Evolutionary conservation across 768 basidiomycete species (phyloP).

Genomic region (Mycena filopes): DNA sequence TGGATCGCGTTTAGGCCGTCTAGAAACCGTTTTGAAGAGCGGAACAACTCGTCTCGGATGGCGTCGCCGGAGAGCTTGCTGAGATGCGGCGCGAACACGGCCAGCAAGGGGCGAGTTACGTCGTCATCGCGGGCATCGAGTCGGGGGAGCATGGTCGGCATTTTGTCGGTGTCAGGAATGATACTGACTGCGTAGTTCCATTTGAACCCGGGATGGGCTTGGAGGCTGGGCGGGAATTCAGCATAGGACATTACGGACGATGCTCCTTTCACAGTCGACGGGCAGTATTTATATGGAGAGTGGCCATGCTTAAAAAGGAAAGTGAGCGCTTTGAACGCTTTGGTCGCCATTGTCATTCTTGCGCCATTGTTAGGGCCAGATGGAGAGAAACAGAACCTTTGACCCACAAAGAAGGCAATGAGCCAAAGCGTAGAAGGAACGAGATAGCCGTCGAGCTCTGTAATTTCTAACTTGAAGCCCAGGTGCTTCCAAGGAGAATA

Average conservation of each 20-base stretch:
- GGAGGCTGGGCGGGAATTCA: background rate
- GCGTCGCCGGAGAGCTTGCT: conserved; percentile 53
- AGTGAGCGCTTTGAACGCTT: conserved; percentile 7
- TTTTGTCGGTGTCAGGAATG: background rate
- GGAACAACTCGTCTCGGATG: conserved; percentile 44
- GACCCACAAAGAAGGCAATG: background rate
- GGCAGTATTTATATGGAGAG: background rate
- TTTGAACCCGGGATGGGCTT: background rate
- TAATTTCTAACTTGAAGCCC: no score
- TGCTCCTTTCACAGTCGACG: background rate
- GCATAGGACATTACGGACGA: background rate
- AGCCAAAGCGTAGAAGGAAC: background rate
- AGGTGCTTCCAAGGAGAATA: no score
- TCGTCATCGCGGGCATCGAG: conserved; percentile 37
- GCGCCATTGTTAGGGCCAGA: background rate
- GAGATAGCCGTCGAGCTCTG: no score
- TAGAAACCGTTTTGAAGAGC: background rate
- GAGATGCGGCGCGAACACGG: conserved; percentile 54
- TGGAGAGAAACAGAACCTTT: background rate
- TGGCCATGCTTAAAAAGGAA: background rate
- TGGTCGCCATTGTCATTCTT: conserved; percentile 8
- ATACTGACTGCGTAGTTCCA: background rate
- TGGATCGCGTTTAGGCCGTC: conserved; percentile 10
- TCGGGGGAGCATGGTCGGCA: background rate
- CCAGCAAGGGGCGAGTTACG: conserved; percentile 49